phyloP scores from a whole-genome alignment of 1,284 basidiomycete species.

The Mycena sp. region DNA sequence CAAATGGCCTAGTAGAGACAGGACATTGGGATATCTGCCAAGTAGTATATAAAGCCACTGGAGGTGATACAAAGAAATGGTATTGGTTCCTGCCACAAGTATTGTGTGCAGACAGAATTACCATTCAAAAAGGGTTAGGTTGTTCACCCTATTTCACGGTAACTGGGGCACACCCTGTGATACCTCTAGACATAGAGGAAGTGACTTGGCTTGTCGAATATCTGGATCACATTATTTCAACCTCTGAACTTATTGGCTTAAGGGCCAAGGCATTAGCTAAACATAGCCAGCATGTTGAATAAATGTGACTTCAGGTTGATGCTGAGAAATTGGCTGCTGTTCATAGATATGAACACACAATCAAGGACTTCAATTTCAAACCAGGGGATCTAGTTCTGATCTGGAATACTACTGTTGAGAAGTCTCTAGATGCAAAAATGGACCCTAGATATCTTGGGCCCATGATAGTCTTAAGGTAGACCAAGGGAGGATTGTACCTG shows the following conservation, averaged over 20 bases:
- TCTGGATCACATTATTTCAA: not conserved
- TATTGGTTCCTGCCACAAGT: constrained; percentile 19
- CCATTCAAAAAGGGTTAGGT: constrained; percentile 26
- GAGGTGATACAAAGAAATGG: constrained; percentile 39
- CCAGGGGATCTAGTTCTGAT: constrained; percentile 34
- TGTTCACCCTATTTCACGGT: constrained; percentile 35
- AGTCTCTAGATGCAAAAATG: constrained; percentile 17
- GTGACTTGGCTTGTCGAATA: constrained; percentile 16
- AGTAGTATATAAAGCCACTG: constrained; percentile 46
- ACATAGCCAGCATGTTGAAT: not conserved
- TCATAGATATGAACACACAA: not conserved
- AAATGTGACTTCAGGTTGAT: constrained; percentile 1
- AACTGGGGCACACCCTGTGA: constrained; percentile 30
- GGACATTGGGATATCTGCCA: constrained; percentile 47
- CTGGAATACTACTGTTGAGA: constrained; percentile 30
- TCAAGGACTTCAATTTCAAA: constrained; percentile 28
- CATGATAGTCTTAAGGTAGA: constrained; percentile 29
- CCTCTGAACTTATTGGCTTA: constrained; percentile 6
- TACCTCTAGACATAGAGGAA: constrained; percentile 35
- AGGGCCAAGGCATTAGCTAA: not conserved
- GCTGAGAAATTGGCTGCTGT: not conserved
- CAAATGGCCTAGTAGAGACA: constrained; percentile 50
- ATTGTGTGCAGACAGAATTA: constrained; percentile 40
- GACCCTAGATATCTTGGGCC: constrained; percentile 35
- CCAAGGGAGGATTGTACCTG: constrained; percentile 30